Evolutionary conservation across 2,329 filamentous ascomycete species (phyloP).

Genomic region (Pestalotiopsis sp.): DNA sequence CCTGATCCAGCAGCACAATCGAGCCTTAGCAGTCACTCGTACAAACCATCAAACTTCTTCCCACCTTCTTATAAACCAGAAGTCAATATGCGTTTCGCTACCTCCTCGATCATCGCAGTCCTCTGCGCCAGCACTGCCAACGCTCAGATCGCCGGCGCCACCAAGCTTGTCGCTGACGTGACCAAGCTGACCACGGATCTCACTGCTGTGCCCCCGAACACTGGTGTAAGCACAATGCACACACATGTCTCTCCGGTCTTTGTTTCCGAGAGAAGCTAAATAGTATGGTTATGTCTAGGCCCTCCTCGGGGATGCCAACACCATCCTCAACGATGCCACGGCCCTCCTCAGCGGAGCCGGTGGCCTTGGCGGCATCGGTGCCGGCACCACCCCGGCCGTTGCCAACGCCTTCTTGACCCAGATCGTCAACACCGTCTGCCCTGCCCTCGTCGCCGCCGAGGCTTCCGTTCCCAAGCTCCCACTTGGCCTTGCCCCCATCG

Average conservation of each 20-base stretch:
- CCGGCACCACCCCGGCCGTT: background rate
- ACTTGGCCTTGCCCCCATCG: background rate
- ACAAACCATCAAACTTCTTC: background rate
- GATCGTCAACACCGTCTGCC: background rate
- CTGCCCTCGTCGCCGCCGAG: background rate
- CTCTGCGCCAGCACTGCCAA: background rate
- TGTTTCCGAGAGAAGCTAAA: background rate
- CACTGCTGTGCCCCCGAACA: background rate
- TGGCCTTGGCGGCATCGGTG: background rate
- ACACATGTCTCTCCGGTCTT: background rate
- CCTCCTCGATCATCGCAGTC: background rate
- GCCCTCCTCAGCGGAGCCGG: background rate
- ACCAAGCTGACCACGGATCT: background rate
- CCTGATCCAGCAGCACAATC: background rate
- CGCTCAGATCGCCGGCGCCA: background rate
- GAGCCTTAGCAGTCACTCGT: background rate
- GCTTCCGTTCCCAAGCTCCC: background rate
- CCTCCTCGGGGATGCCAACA: background rate
- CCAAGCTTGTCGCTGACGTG: background rate
- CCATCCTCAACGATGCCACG: background rate
- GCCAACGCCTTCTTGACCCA: background rate
- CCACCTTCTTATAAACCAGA: background rate
- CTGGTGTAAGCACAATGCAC: background rate
- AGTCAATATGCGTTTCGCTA: background rate
- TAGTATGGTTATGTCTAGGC: background rate